Evolutionary conservation across 2,329 filamentous ascomycete genomes (phyloP), one percentile per base, ranked within the genome.

Genomic region (Ophiostoma perfectum): DNA sequence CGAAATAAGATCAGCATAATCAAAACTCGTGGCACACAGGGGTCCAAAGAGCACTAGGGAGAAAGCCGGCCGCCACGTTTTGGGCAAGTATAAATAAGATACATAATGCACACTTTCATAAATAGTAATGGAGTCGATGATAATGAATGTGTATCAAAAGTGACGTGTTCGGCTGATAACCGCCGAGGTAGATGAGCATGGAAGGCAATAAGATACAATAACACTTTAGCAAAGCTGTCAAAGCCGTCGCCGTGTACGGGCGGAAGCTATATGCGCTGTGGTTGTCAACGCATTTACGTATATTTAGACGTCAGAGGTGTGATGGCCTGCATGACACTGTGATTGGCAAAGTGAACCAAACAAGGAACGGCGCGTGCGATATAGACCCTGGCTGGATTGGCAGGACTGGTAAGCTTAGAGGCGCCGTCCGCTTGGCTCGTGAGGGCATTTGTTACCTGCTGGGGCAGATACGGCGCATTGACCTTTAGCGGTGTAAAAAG

Each of bases 21-120:
- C 44, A 66, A 47, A 18, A 66, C 36, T 55, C 58, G 58, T 62
- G 58, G 58, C 58, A 62, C 58, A 41, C 58, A 62, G 36, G 58
- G 58, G 58, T 62, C 36, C 27, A 12, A 14, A 6, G 39, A 55
- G 6, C 47, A 45, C n/a, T 55, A 52, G 65, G 52, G 27, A 4
- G 52, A 47, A 27, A 65, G 44, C 36, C 42, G 41, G 39, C 60
- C 36, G 64, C 42, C 41, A 64, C 62, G 38, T 49, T 62, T 11
- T n/a, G 9, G 44, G 52, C 42, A 49, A 47, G 36, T 36, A 49
- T 7, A 42, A 45, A 45, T 12, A 12, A 45, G 42, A 11, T 11
- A 5, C 42, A 5, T 44, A 9, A 44, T 44, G 4, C 5, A 44
- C 8, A 45, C 14, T 16, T 14, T 14, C 11, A 47, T 12, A 47